Conservation (phyloP, 148 eudicot genomes). For the Cornus suecica region DNA sequence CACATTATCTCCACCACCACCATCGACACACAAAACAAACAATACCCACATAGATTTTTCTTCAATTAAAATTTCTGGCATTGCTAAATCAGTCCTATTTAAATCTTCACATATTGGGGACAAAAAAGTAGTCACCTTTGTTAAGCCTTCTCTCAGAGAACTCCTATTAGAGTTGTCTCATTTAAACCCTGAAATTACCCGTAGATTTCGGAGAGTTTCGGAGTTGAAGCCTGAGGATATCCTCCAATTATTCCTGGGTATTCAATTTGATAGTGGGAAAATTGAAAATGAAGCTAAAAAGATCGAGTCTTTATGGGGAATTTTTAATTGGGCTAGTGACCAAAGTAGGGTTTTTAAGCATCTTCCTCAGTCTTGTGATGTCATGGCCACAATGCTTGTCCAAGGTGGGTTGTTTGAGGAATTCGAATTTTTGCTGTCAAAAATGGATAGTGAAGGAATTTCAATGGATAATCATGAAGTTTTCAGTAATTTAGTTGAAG, state of each 20-base stretch:
- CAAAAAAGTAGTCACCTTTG: constrained; percentile 17
- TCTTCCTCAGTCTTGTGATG: constrained; percentile 44
- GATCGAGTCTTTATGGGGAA: constrained; percentile 62
- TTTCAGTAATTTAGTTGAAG: constrained; percentile 52
- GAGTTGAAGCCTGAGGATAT: constrained; percentile 52
- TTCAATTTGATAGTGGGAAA: constrained; percentile 28
- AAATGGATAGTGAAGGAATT: constrained; percentile 49
- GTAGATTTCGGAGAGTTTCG: constrained; percentile 44
- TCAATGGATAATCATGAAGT: constrained; percentile 51
- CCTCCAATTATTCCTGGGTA: constrained; percentile 53
- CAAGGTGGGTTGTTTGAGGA: constrained; percentile 46
- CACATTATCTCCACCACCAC: constrained; percentile 1
- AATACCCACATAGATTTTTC: constrained; percentile 24
- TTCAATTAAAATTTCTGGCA: constrained; percentile 4
- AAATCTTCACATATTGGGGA: constrained; percentile 21
- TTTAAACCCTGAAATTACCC: constrained; percentile 47
- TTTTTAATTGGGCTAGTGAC: constrained; percentile 51
- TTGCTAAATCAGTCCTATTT: constrained; percentile 29
- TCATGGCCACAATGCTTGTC: constrained; percentile 60
- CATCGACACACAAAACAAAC: constrained; percentile 18
- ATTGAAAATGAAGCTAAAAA: constrained; percentile 31
- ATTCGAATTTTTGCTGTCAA: constrained; percentile 51
- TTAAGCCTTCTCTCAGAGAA: constrained; percentile 35
- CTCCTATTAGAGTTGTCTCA: constrained; percentile 39
- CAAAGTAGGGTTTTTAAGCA: constrained; percentile 43